Evolutionary conservation across 2,329 filamentous ascomycete genomes (phyloP).

Genomic region (Cladorrhinum sp.): DNA sequence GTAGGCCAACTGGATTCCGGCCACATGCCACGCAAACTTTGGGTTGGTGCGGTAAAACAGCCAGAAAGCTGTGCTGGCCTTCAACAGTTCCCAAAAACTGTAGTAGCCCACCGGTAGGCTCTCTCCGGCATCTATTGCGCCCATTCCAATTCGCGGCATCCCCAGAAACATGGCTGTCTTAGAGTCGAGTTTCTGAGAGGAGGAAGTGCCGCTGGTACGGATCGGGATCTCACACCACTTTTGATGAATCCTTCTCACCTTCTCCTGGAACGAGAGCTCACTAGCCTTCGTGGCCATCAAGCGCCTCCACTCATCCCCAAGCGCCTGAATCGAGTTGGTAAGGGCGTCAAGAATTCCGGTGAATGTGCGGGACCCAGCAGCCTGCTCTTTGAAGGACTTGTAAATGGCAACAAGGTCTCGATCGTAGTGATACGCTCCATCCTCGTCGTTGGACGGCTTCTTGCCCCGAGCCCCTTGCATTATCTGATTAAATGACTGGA

Average conservation of each 20-base stretch:
- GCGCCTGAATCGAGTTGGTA: conserved; percentile 31
- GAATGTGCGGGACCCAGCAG: conserved; percentile 29
- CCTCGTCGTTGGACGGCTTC: not conserved
- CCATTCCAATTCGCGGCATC: conserved; percentile 20
- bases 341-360: conserved; percentile 36
- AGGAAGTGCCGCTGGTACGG: conserved; percentile 19
- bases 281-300: conserved; percentile 13
- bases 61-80: conserved; percentile 49
- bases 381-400: conserved; percentile 35
- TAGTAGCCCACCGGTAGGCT: conserved; percentile 22
- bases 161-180: conserved; percentile 33
- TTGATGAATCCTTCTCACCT: conserved; percentile 37
- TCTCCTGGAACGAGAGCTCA: conserved; percentile 24
- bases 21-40: conserved; percentile 46
- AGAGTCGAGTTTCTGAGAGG: conserved; percentile 18
- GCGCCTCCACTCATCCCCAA: conserved; percentile 35
- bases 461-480: conserved; percentile 18
- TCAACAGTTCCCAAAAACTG: conserved; percentile 47
- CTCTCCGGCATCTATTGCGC: conserved; percentile 17
- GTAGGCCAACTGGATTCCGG: conserved; percentile 46
- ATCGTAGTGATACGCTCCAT: conserved; percentile 35
- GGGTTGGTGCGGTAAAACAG: conserved; percentile 30
- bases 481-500: conserved; percentile 34
- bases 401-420: conserved; percentile 35
- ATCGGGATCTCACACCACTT: conserved; percentile 44